Conservation (phyloP, 2,329 filamentous ascomycete species). For the Berkeleyomyces rouxiae region DNA sequence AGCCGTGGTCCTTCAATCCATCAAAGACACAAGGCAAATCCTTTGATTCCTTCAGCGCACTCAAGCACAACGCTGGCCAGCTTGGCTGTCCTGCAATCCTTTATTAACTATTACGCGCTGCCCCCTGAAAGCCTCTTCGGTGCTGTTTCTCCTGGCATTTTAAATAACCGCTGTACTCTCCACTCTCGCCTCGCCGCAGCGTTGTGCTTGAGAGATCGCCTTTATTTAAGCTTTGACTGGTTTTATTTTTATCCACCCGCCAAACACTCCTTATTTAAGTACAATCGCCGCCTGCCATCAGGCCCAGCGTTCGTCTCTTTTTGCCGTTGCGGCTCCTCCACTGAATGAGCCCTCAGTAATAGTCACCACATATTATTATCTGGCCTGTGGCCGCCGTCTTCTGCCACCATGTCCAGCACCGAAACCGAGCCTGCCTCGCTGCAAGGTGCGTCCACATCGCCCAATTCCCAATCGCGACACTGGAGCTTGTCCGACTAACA, state of each 20-base stretch:
- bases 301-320: not conserved
- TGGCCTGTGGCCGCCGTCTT: not conserved
- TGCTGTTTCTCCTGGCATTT: not conserved
- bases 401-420: constrained; percentile 3
- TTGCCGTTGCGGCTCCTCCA: not conserved
- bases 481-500: not conserved
- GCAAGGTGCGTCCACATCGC: constrained; percentile 6
- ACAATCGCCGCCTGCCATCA: not conserved
- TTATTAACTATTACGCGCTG: not conserved
- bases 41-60: too few relatives aligned
- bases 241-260: not conserved
- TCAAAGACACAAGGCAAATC: too few relatives aligned
- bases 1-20: too few relatives aligned
- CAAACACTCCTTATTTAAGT: not conserved
- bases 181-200: not conserved
- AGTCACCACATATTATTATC: not conserved
- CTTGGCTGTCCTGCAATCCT: not conserved
- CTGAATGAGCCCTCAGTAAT: not conserved
- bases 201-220: not conserved
- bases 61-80: not conserved
- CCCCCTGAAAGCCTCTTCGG: not conserved
- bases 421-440: constrained; percentile 10
- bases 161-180: not conserved
- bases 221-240: not conserved
- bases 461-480: not conserved